Evolutionary conservation across 2,329 filamentous ascomycete species (phyloP).

Genomic region (Thelonectria discophora): DNA sequence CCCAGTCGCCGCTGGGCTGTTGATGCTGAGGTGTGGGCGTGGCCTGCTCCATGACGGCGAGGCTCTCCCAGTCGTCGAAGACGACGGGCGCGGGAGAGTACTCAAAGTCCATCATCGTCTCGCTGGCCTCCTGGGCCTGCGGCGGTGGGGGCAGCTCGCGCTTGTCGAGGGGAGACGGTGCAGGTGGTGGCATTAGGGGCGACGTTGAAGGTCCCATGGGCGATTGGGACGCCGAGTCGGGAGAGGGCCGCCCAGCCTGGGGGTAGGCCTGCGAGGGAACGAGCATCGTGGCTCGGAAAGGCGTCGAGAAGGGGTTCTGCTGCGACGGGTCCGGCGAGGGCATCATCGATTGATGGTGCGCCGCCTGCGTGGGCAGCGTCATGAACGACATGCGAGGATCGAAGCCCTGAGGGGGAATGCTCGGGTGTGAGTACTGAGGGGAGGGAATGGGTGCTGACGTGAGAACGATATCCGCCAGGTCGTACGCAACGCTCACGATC

Average conservation of each 20-base stretch:
- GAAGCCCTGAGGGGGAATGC: slow-evolving; percentile 39
- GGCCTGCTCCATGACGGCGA: slow-evolving; percentile 48
- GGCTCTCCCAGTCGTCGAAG: slow-evolving; percentile 55
- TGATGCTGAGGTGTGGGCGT: slow-evolving; percentile 35
- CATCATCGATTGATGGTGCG: slow-evolving; percentile 42
- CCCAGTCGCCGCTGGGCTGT: slow-evolving; percentile 43
- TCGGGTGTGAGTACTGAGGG: slow-evolving; percentile 44
- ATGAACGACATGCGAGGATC: slow-evolving; percentile 45
- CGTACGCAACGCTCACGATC: slow-evolving; percentile 67
- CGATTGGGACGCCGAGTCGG: slow-evolving; percentile 47
- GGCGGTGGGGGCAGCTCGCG: slow-evolving; percentile 49
- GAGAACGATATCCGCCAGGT: slow-evolving; percentile 60
- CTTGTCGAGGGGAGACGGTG: slow-evolving; percentile 47
- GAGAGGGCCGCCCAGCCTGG: slow-evolving; percentile 41
- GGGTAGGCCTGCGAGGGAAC: slow-evolving; percentile 46
- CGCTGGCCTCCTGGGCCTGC: slow-evolving; percentile 36
- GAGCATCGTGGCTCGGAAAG: slow-evolving; percentile 47
- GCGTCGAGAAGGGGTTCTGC: slow-evolving; percentile 41
- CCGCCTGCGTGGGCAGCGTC: slow-evolving; percentile 46
- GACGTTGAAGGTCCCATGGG: slow-evolving; percentile 47
- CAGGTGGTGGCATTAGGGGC: slow-evolving; percentile 42
- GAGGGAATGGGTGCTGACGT: slow-evolving; percentile 45
- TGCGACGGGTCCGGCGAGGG: slow-evolving; percentile 42
- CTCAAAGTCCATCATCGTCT: slow-evolving; percentile 55
- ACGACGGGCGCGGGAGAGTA: slow-evolving; percentile 50